Evolutionary conservation across 2,329 filamentous ascomycete species (phyloP), one percentile per base, ranked within the genome.

Genomic region (Claviceps monticola): DNA sequence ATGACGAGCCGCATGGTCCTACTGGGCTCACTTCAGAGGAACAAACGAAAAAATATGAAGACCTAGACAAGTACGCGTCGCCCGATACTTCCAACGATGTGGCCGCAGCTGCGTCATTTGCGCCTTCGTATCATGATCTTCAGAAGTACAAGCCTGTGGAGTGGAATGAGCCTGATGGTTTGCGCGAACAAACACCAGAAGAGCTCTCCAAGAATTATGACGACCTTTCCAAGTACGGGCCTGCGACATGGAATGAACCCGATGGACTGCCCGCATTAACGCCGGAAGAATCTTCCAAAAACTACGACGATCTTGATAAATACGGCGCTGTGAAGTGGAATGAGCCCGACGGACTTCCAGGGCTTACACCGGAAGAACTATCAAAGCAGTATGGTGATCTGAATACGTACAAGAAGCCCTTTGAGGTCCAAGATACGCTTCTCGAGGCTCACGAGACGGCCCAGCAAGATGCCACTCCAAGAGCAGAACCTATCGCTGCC

Each of bases 81-180:
- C 64, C 68, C 2, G 60, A 66, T 21, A 57, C 61, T 5, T 54
- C 57, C 1, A 51, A 50, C 6, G 56, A 66, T 43, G 59, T 66
- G 41, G 50, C 60, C 14, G 52, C 63, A 34, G 55, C 60, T 36
- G 59, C 66, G 50, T 70, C 44, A 19, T 34, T 44, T 23, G 7
- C 21, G 7, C 23, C 50, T 21, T 11, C 17, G 29, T 51, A 73
- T 51, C 62, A 71, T 2, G 73, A 76, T 47, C 59, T 76, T 46
- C 56, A 65, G 51, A 61, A 68, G 41, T 73, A 72, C 53, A 62
- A 61, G 1, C 64, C 68, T 4, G 61, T 65, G 11, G 57, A 56
- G 14, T 69, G 67, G 64, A 68, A 68, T 16, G 67, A 70, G 48
- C 64, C 66, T 0, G 62, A 74, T 55, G 72, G 71, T 39, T 65